phyloP scores from a whole-genome alignment of 306 rosid species.

The Alnus glutinosa region DNA sequence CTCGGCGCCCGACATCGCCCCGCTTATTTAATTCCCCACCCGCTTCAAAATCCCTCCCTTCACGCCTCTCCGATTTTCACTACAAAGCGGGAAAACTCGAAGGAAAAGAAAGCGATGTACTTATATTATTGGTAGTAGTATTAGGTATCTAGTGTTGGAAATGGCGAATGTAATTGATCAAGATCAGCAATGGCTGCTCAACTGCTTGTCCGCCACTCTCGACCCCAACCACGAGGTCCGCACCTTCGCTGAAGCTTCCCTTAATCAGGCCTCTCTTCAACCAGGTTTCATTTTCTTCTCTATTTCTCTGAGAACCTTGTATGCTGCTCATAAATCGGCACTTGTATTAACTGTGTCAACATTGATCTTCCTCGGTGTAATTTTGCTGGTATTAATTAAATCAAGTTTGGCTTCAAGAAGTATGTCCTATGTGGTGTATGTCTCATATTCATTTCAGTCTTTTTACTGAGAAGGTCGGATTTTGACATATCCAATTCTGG shows the following conservation, averaged over 20 bases:
- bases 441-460: not conserved
- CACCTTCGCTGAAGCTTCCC: constrained; percentile 85
- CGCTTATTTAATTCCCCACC: not conserved
- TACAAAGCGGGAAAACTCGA: constrained; percentile 46
- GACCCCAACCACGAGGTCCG: constrained; percentile 91
- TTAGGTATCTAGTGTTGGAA: not conserved
- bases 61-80: not conserved
- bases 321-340: not conserved
- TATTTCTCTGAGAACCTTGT: not conserved
- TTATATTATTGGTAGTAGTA: not conserved
- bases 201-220: constrained; percentile 86
- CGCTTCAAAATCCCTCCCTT: not conserved
- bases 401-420: not conserved
- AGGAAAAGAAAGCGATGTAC: not conserved
- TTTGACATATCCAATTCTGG: not conserved
- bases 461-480: not conserved
- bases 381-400: not conserved
- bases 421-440: not conserved
- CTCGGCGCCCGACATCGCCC: not conserved
- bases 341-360: not conserved
- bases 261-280: constrained; percentile 84
- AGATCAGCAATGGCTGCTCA: constrained; percentile 92
- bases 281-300: constrained; percentile 54
- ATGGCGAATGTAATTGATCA: constrained; percentile 72
- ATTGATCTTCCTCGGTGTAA: not conserved